Evolutionary conservation across 306 rosid species (phyloP).

Genomic region (Rosa persica): DNA sequence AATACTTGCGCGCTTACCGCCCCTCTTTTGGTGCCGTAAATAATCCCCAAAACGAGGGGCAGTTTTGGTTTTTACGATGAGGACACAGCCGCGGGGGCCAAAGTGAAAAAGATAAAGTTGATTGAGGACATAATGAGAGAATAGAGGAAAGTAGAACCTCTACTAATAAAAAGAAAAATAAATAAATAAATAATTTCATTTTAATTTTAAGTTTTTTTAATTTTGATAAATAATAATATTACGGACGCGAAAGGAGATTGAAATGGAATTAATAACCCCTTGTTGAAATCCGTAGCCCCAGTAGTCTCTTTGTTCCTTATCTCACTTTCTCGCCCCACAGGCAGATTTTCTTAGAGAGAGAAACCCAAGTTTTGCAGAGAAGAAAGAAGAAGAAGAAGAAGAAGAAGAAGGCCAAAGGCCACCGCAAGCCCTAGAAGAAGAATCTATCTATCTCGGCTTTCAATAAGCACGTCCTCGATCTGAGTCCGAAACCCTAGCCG

Average conservation of each 20-base stretch:
- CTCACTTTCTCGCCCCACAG: conserved; percentile 59
- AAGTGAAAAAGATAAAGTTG: conserved; percentile 39
- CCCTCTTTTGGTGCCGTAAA: conserved; percentile 26
- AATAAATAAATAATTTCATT: not conserved
- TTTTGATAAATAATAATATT: not conserved
- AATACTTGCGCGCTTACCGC: not conserved
- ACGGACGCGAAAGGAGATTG: conserved; percentile 59
- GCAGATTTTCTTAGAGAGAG: conserved; percentile 40
- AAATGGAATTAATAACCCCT: conserved; percentile 33
- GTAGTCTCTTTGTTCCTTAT: conserved; percentile 67
- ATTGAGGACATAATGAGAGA: conserved; percentile 8
- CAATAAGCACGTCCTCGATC: conserved; percentile 34
- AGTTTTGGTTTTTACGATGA: not conserved
- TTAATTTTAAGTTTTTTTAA: not conserved
- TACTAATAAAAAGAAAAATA: not conserved
- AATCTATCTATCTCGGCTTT: conserved; percentile 7
- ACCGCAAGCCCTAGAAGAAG: conserved; percentile 25
- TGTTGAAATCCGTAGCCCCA: conserved; percentile 73
- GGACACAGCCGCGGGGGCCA: conserved; percentile 33
- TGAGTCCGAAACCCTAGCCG: conserved; percentile 31
- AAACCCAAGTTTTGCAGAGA: conserved; percentile 18
- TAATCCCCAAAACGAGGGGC: conserved; percentile 41
- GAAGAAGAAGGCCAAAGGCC: not conserved
- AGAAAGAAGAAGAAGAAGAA: not conserved
- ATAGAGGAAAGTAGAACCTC: not conserved